Base-by-base conservation (phyloP, 139 green algal species). In the Microglena sp. region DNA sequence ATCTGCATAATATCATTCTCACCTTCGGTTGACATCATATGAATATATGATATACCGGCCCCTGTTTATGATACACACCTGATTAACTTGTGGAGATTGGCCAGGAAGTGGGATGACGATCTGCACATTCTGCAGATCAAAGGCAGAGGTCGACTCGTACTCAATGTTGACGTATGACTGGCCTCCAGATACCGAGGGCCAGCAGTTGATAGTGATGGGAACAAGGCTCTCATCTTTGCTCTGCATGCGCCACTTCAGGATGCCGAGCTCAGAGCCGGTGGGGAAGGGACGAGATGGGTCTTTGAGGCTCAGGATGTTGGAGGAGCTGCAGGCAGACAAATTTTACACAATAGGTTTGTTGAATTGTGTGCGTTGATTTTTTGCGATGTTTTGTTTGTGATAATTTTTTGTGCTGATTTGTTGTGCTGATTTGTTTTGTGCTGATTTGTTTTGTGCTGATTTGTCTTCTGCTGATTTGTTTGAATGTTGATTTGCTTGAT, bases 141-240 rank as follows among this genome's bases (percentile, higher is more conserved):
- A 89, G 2, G 54, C 32, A 5, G 75, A 78, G 0, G 68, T 80
- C 45, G 69, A 78, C 79, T 99, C 94, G 70, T 99, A 99, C 84
- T 99, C 94, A 43, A 99, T 94, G 85, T 96, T 98, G 45, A 99
- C 87, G 64, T 91, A 96, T 27, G 90, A 90, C 68, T 97, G 83
- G 21, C 62, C 73, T 24, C 87, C 89, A 1, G 83, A 92, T 27
- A 91, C 76, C 27, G 71, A 87, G 15, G 94, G 94, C 94, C 94
- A 99, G 85, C 91, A 97, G 74, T 95, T 97, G 78, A 99, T 90
- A 55, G 77, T 73, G 40, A 93, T 71, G 11, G 88, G 85, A 56
- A 92, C 78, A 53, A 85, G 53, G 30, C 40, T 50, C 78, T 92
- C 82, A 59, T 88, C 80, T 53, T 67, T 73, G 31, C 18, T 87